These are phyloP conservation scores for Kuraishia hungarica DNA, from an alignment of 805 yeast genomes.

Conservation along the genomic window DNA sequence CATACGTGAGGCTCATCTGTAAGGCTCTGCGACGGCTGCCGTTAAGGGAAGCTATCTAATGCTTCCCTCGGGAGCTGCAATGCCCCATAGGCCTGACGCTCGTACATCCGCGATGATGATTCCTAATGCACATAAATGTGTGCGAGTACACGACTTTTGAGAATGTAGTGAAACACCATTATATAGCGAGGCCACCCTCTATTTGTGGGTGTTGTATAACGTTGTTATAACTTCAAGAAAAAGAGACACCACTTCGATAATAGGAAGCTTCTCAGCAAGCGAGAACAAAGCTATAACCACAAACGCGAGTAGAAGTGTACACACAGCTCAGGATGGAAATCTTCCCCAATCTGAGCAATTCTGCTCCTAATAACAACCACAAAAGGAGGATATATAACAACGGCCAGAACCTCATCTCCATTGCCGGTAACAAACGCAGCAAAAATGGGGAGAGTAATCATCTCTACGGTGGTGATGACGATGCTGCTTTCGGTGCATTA, in stretches of 20 bases:
- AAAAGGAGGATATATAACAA: background rate
- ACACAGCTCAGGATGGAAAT: background rate
- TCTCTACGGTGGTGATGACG: background rate
- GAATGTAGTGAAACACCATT: background rate
- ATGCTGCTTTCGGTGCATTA: background rate
- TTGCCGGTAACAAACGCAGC: background rate
- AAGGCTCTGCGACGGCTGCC: background rate
- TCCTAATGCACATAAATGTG: background rate
- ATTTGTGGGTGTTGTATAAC: background rate
- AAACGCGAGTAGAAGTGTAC: background rate
- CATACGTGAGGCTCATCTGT: too few species aligned
- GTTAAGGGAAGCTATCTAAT: background rate
- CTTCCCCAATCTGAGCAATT: background rate
- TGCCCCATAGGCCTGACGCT: background rate
- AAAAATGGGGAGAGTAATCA: background rate
- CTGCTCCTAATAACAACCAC: background rate
- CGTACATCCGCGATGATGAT: background rate
- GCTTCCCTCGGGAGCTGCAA: background rate
- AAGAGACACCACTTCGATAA: background rate
- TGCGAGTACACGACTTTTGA: background rate
- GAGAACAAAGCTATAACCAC: background rate
- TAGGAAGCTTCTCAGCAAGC: background rate
- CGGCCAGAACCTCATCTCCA: constrained; percentile 1
- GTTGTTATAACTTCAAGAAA: too few species aligned
- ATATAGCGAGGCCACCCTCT: background rate